These are phyloP conservation scores for Isabelozyma heimii DNA, from an alignment of 805 yeast species.

Conservation along the genomic window DNA sequence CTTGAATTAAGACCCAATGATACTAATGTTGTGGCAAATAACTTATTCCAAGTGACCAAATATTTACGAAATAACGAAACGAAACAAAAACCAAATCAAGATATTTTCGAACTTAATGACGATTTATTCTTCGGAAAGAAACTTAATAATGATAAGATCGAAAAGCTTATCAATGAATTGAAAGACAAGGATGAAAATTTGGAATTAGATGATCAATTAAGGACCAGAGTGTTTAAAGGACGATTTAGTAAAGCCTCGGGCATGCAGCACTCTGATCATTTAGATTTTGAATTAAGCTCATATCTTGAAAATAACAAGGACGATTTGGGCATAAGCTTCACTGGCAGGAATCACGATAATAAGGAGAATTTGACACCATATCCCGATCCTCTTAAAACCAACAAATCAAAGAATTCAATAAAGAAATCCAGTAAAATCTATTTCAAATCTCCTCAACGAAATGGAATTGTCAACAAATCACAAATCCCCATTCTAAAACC, in stretches of 20 bases:
- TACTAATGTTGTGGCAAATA: conserved; percentile 19
- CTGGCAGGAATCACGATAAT: conserved; percentile 8
- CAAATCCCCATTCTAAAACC: conserved; percentile 28
- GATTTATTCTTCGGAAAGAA: conserved; percentile 14
- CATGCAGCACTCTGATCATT: conserved; percentile 15
- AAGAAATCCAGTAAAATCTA: conserved; percentile 19
- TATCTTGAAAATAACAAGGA: conserved; percentile 11
- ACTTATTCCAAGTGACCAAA: conserved; percentile 30
- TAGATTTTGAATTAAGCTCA: conserved; percentile 30
- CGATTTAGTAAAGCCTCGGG: conserved; percentile 21
- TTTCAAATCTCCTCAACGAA: conserved; percentile 15
- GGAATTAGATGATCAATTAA: conserved; percentile 32
- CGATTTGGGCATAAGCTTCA: not conserved
- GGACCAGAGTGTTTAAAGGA: conserved; percentile 34
- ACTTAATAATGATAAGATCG: conserved; percentile 35
- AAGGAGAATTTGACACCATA: conserved; percentile 32
- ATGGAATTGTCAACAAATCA: conserved; percentile 6
- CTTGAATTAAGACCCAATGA: conserved; percentile 8
- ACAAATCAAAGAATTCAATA: conserved; percentile 9
- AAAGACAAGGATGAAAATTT: conserved; percentile 23
- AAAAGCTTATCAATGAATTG: conserved; percentile 32
- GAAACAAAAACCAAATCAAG: not conserved
- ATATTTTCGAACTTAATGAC: conserved; percentile 7
- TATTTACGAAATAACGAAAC: conserved; percentile 13
- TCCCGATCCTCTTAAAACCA: conserved; percentile 23